Percentiles rank a stretch among this genome's conserved stretches.
These are phyloP conservation scores for Sedum album DNA, from an alignment of 164 flowering plant species.

Conservation along the genomic window DNA sequence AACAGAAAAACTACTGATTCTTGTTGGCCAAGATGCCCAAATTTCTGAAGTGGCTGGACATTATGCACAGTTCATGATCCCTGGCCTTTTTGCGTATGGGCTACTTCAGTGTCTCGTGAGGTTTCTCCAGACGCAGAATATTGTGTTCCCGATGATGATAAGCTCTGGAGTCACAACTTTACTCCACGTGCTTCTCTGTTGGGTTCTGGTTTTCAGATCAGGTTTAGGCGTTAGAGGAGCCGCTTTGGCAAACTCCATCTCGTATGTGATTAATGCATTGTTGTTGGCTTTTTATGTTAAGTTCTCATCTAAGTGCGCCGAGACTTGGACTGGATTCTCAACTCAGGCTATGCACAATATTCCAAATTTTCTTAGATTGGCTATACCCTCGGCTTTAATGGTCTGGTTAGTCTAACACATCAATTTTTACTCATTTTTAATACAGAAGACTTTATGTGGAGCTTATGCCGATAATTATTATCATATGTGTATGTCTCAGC, in stretches of 20 bases:
- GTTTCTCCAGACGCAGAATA: constrained; percentile 43
- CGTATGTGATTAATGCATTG: constrained; percentile 38
- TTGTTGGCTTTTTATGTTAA: constrained; percentile 9
- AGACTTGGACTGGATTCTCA: background rate
- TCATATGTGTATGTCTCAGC: constrained; percentile 27
- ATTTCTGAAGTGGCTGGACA: constrained; percentile 31
- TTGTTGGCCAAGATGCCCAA: constrained; percentile 28
- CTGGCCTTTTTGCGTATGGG: constrained; percentile 34
- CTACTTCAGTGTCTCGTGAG: constrained; percentile 32
- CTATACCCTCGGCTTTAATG: constrained; percentile 49
- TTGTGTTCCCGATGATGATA: constrained; percentile 41
- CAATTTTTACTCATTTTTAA: background rate
- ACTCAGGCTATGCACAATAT: background rate
- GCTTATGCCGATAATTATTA: background rate
- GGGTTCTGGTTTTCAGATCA: constrained; percentile 34
- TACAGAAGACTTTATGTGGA: background rate
- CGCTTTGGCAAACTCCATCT: constrained; percentile 36
- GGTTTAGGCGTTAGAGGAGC: constrained; percentile 41
- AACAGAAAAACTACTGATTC: constrained; percentile 22
- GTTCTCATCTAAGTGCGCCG: background rate
- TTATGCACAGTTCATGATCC: constrained; percentile 34
- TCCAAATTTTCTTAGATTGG: constrained; percentile 25
- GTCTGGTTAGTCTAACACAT: constrained; percentile 30
- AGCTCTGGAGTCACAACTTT: constrained; percentile 26
- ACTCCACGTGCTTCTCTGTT: constrained; percentile 30